These are phyloP conservation scores for Zygosaccharomyces gambellarensis DNA, from an alignment of 805 yeast genomes.

Conservation along the genomic window DNA sequence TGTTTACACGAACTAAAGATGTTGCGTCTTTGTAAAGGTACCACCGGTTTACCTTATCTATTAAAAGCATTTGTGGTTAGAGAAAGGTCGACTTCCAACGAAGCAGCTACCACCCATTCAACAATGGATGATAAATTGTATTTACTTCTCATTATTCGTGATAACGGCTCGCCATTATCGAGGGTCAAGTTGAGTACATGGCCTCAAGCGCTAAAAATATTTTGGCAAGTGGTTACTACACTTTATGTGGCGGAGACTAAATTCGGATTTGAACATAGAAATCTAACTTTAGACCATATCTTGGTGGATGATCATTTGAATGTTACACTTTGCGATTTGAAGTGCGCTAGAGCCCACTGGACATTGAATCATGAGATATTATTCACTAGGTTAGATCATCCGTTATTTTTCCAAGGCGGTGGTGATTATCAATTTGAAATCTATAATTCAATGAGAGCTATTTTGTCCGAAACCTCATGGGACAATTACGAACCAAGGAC, in stretches of 20 bases:
- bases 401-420: slow-evolving; percentile 53
- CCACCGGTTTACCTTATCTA: slow-evolving; percentile 30
- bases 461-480: slow-evolving; percentile 26
- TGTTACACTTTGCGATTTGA: slow-evolving; percentile 54
- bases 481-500: slow-evolving; percentile 38
- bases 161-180: slow-evolving; percentile 28
- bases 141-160: slow-evolving; percentile 24
- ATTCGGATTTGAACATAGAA: slow-evolving; percentile 64
- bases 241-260: slow-evolving; percentile 49
- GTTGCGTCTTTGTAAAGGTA: slow-evolving; percentile 22
- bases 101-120: not conserved
- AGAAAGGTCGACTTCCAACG: slow-evolving; percentile 3
- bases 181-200: slow-evolving; percentile 15
- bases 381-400: slow-evolving; percentile 59
- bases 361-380: slow-evolving; percentile 24
- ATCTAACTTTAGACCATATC: slow-evolving; percentile 62
- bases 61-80: slow-evolving; percentile 24
- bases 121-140: slow-evolving; percentile 11
- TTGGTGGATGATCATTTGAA: slow-evolving; percentile 39
- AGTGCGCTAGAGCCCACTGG: slow-evolving; percentile 42
- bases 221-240: slow-evolving; percentile 49
- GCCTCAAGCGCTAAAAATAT: slow-evolving; percentile 37
- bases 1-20: slow-evolving; percentile 28
- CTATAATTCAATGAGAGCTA: slow-evolving; percentile 50
- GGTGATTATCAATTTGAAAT: slow-evolving; percentile 61